These are phyloP conservation scores for Xanthoconium purpureum DNA, from an alignment of 768 basidiomycete species.

Conservation along the genomic window DNA sequence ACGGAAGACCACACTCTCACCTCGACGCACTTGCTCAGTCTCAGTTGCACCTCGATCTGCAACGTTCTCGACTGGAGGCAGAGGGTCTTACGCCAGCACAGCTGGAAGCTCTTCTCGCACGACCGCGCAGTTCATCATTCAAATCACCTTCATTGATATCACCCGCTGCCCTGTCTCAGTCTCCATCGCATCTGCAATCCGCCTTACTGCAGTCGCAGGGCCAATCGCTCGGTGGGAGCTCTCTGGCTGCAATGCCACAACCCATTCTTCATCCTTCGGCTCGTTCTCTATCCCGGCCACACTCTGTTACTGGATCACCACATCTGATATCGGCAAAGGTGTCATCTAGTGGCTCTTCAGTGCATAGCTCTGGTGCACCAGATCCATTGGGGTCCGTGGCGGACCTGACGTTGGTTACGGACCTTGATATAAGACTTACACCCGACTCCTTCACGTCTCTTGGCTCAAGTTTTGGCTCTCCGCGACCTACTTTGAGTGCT, in stretches of 20 bases:
- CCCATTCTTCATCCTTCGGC: slow-evolving; percentile 21
- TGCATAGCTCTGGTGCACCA: slow-evolving; percentile 12
- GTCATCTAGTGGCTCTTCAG: slow-evolving; percentile 23
- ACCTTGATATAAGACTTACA: slow-evolving; percentile 23
- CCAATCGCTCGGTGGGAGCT: slow-evolving; percentile 14
- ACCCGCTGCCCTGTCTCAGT: slow-evolving; percentile 14
- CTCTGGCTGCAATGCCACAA: slow-evolving; percentile 19
- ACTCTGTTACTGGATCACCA: slow-evolving; percentile 31
- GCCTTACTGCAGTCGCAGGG: slow-evolving; percentile 18
- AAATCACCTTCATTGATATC: slow-evolving; percentile 24
- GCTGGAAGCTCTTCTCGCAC: slow-evolving; percentile 28
- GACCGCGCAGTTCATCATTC: slow-evolving; percentile 22
- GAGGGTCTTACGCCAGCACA: slow-evolving; percentile 27
- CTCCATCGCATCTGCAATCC: slow-evolving; percentile 20
- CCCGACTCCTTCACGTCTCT: slow-evolving; percentile 28
- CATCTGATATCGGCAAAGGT: slow-evolving; percentile 21
- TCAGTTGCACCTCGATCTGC: slow-evolving; percentile 23
- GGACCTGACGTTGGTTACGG: slow-evolving; percentile 26
- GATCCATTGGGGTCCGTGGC: slow-evolving; percentile 9
- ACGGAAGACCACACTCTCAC: slow-evolving; percentile 19
- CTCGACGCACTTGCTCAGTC: slow-evolving; percentile 24
- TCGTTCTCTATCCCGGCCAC: slow-evolving; percentile 25
- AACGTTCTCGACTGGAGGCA: slow-evolving; percentile 26
- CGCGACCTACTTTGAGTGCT: slow-evolving; percentile 25
- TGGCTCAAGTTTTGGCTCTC: slow-evolving; percentile 26